Percentiles rank a stretch among this genome's conserved stretches.
phyloP scores from a whole-genome alignment of 179 eudicot genomes.

The Silene noctiflora region DNA sequence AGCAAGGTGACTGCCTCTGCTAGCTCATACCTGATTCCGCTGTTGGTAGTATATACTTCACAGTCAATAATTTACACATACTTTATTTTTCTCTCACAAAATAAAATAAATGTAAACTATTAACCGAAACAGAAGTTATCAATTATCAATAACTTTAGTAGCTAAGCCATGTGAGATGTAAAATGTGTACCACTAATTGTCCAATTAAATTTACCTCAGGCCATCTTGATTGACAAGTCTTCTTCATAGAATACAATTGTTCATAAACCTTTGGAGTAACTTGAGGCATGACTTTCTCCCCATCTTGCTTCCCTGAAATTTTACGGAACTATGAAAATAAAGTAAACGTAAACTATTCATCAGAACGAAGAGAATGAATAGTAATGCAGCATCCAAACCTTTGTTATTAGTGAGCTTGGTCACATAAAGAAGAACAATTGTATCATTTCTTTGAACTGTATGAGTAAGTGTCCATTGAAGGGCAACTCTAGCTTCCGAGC shows the following conservation, averaged over 20 bases:
- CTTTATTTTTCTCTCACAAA: too few species aligned
- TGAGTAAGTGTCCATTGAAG: constrained; percentile 81
- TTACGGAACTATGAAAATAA: neutral
- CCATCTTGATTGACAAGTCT: constrained; percentile 46
- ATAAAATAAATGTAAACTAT: too few species aligned
- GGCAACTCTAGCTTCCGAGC: constrained; percentile 62
- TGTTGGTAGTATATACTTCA: too few species aligned
- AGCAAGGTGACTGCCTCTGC: too few species aligned
- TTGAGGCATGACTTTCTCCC: constrained; percentile 41
- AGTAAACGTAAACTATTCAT: too few species aligned
- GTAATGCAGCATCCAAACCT: constrained; percentile 31
- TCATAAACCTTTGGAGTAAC: constrained; percentile 38
- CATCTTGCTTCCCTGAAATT: constrained; percentile 35
- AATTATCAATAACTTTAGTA: neutral
- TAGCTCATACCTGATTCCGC: too few species aligned
- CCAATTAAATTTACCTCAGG: constrained; percentile 50
- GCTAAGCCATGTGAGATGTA: neutral
- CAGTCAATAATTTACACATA: too few species aligned
- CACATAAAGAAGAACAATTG: constrained; percentile 56
- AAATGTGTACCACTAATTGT: neutral
- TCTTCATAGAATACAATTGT: constrained; percentile 55
- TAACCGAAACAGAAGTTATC: too few species aligned
- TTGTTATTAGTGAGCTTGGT: constrained; percentile 41
- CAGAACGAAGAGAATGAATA: neutral
- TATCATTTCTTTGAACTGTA: constrained; percentile 60